Conservation (phyloP, 768 basidiomycete genomes). For the Naganishia vishniacii region DNA sequence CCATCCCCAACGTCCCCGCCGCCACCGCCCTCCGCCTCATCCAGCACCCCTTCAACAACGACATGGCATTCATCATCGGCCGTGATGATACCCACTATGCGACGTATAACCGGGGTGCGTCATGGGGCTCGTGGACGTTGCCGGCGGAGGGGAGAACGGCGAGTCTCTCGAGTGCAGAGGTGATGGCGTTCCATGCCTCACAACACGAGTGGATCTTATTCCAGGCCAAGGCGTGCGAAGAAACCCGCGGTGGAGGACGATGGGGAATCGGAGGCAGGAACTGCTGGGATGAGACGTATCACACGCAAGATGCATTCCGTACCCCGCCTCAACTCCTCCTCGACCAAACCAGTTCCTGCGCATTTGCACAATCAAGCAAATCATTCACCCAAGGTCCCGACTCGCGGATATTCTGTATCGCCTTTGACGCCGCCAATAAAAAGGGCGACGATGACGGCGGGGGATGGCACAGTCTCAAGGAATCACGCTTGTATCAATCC, state of each 20-base stretch:
- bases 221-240: conserved; percentile 45
- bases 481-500: conserved; percentile 67
- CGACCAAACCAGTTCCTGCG: conserved; percentile 67
- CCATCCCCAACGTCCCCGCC: conserved; percentile 54
- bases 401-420: conserved; percentile 83
- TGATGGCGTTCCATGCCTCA: conserved; percentile 83
- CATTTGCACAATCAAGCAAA: conserved; percentile 80
- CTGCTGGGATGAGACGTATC: conserved; percentile 66
- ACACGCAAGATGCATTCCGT: conserved; percentile 77
- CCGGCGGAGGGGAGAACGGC: conserved; percentile 54
- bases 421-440: conserved; percentile 61
- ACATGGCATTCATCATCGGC: conserved; percentile 78
- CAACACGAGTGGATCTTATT: conserved; percentile 50
- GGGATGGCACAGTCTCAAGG: conserved; percentile 55
- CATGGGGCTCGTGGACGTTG: background rate
- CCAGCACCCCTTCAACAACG: conserved; percentile 78
- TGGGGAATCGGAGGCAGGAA: conserved; percentile 43
- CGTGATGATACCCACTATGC: conserved; percentile 71
- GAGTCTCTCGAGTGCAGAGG: conserved; percentile 50
- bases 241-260: conserved; percentile 35
- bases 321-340: conserved; percentile 60
- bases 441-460: conserved; percentile 26
- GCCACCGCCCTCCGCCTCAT: conserved; percentile 68
- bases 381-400: conserved; percentile 68
- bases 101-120: conserved; percentile 75